Base-by-base conservation (phyloP, 139 green algal genomes). In the Pedinophyceae sp. region DNA sequence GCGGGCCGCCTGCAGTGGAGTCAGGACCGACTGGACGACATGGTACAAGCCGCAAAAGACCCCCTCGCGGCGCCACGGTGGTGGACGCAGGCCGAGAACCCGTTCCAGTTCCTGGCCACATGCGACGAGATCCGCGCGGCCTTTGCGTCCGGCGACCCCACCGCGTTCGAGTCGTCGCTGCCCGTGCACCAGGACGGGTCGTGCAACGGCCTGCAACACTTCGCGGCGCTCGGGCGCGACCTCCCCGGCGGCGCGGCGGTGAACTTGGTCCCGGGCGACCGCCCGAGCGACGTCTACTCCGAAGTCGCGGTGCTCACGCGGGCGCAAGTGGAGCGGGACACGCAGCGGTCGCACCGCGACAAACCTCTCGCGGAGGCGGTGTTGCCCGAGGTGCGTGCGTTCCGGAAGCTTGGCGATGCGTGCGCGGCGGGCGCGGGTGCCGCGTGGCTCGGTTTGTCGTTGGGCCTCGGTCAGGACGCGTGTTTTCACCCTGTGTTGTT, bases 151-250 rank as follows among this genome's bases (percentile, higher is more conserved):
- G 72, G 69, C 26, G 57, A 85, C 53, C 86, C 85, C 1, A 57
- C 60, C 4, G 49, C 58, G 20, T 95, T 78, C 61, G 18, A 68
- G 26, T 86, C 68, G 49, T 48, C 54, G 50, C 61, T 95, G 51
- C 86, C 86, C 0, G 80, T 96, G 23, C 80, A 91, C 52, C 71
- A 88, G 78, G 90, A 97, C 41, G 91, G 90, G 34, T 89, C 79
- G 22, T 97, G 90, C 74, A 97, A 98, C 60, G 90, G 91, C 3
- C 77, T 97, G 71, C 89, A 98, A 75, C 89, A 98, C 74, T 97
- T 96, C 57, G 88, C 89, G 0, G 90, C 90, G 15, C 75, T 98
- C 30, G 82, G 76, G 0, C 69, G 82, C 0, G 90, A 98, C 67
- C 27, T 54, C 0, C 20, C 28, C 3, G 82, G 85, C n/a, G 88